phyloP scores from a whole-genome alignment of 2,329 filamentous ascomycete species.

The Pseudopyrenochaeta lycopersici region DNA sequence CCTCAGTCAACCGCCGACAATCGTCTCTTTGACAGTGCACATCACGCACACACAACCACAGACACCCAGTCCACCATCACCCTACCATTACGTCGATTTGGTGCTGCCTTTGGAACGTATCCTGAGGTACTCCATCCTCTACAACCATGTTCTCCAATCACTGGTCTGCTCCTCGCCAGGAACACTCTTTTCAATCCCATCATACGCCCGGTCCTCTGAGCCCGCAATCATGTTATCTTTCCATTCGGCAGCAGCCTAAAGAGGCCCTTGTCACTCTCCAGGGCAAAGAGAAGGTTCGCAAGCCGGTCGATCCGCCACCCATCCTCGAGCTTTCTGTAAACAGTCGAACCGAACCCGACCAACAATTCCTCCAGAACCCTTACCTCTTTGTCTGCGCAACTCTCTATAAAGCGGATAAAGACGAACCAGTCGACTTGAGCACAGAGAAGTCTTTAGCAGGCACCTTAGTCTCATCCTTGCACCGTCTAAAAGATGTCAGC shows the following conservation, averaged over 20 bases:
- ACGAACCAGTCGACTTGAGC: slow-evolving; percentile 55
- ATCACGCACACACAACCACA: too few species aligned
- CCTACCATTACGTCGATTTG: too few species aligned
- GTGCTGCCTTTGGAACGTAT: too few species aligned
- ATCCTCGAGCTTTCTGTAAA: slow-evolving; percentile 75
- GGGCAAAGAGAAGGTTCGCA: slow-evolving; percentile 83
- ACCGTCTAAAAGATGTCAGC: slow-evolving; percentile 79
- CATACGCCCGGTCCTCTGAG: neutral
- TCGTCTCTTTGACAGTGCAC: too few species aligned
- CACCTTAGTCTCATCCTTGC: slow-evolving; percentile 80
- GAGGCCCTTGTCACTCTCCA: slow-evolving; percentile 71
- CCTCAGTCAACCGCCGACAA: too few species aligned
- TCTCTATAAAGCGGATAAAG: slow-evolving; percentile 59
- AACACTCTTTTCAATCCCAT: neutral
- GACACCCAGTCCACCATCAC: too few species aligned
- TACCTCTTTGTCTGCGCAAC: slow-evolving; percentile 70
- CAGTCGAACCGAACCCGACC: slow-evolving; percentile 60
- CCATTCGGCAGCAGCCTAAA: slow-evolving; percentile 71
- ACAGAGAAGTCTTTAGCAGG: slow-evolving; percentile 67
- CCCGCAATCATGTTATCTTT: slow-evolving; percentile 2
- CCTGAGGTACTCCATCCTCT: too few species aligned
- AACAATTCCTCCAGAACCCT: slow-evolving; percentile 72
- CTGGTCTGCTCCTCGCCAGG: neutral
- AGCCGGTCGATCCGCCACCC: slow-evolving; percentile 87
- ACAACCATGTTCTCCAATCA: neutral